Evolutionary conservation across 2,329 filamentous ascomycete species (phyloP), one percentile per base, ranked within the genome.

Genomic region (Blumeriella jaapii): DNA sequence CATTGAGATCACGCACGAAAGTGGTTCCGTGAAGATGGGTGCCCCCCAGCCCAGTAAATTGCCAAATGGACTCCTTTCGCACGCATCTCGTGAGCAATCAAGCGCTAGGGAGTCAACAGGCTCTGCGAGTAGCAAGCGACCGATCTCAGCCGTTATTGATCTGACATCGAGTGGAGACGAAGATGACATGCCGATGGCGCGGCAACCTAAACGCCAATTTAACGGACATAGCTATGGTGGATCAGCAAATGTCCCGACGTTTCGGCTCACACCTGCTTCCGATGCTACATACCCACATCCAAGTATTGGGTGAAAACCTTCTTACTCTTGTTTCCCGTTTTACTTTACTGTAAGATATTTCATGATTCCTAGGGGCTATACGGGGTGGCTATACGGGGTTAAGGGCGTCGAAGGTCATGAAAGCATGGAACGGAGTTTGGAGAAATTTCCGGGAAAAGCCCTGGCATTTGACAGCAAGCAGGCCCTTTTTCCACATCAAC

Each of bases 81-180:
- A 42, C 42, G 17, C 30, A 9, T 38, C 36, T 19, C 24, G 34
- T 34, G 59, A 62, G 40, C 48, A 57, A 32, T 62, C 61, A 10
- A 55, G 55, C 3, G 56, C 60, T 31, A 32, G 30, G 17, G 29
- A 38, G 10, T 36, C 41, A 8, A 31, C 29, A 8, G 36, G 39
- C 16, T 46, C 46, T 9, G 41, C 36, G 4, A 49, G 41, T 28
- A 32, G 36, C 6, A 72, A 71, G 47, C 56, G 67, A 37, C 52
- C 64, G 10, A 59, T 60, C 18, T 54, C 61, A 12, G 57, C 61
- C 41, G 59, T 71, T n/a, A 70, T 71, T 41, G 68, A 72, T 45
- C 54, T 72, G 25, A 71, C 67, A 3, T 58, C 61, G 10, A 70
- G 65, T 46, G 67, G 66, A 30, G 66, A 68, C 36, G 65, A 71